Evolutionary conservation across 805 yeast species (phyloP), one percentile per base, ranked within the genome.

Genomic region (Candida xiaguanensis): DNA sequence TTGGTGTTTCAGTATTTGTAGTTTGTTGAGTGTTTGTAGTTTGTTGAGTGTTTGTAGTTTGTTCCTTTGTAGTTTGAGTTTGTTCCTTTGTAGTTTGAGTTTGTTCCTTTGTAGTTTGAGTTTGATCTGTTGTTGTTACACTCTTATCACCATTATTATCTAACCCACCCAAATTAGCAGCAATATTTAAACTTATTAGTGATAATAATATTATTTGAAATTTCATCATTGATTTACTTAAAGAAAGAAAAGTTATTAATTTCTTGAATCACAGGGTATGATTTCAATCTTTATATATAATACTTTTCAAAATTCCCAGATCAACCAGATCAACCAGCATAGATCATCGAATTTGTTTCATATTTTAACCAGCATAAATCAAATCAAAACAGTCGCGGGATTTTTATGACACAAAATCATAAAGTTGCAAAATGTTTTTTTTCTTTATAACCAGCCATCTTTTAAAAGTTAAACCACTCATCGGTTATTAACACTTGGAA

Each of bases 401-500:
- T n/a, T n/a, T n/a, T n/a, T n/a, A n/a, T n/a, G n/a, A n/a, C n/a
- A n/a, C n/a, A n/a, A n/a, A n/a, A n/a, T n/a, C n/a, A n/a, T n/a
- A 31, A 11, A 17, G 26, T 53, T 53, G 18, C 54, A 43, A 20
- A 58, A 47, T 15, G 56, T 53, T 29, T 51, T 52, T 44, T 59
- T 55, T 42, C 49, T 51, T 13, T 55, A 47, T 36, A 39, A 24
- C 60, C 50, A 25, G 63, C 52, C 34, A 55, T 53, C 46, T 58
- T 58, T 23, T 35, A n/a, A n/a, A n/a, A n/a, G n/a, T n/a, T n/a
- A n/a, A n/a, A n/a, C n/a, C n/a, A n/a, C n/a, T n/a, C n/a, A n/a
- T n/a, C n/a, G n/a, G n/a, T n/a, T n/a, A n/a, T n/a, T n/a, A n/a
- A n/a, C n/a, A n/a, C n/a, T n/a, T n/a, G n/a, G n/a, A n/a, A n/a